These are phyloP conservation scores for Salvia sclarea DNA, from an alignment of 305 asterid genomes.

Conservation along the genomic window DNA sequence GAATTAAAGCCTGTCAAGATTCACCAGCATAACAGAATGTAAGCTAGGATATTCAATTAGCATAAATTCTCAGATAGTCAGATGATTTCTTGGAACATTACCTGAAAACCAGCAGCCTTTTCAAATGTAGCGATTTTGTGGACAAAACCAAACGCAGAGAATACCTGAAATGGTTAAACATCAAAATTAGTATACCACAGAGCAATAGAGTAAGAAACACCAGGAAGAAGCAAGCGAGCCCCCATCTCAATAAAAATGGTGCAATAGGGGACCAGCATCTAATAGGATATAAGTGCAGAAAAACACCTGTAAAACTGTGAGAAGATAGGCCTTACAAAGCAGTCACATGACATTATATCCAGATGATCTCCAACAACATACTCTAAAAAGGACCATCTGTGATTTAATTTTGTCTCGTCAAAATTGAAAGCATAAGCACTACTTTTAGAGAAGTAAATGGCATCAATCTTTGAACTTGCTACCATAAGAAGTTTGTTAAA, in stretches of 20 bases:
- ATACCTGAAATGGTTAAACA: conserved; percentile 52
- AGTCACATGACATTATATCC: conserved; percentile 60
- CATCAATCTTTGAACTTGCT: conserved; percentile 24
- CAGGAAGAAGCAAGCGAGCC: conserved; percentile 9
- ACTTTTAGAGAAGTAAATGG: conserved; percentile 31
- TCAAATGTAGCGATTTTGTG: conserved; percentile 90
- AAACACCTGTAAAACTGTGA: conserved; percentile 54
- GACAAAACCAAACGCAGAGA: conserved; percentile 83
- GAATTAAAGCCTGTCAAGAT: conserved; percentile 69
- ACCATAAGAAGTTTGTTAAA: conserved; percentile 13
- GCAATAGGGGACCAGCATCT: conserved; percentile 34
- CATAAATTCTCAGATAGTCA: conserved; percentile 8
- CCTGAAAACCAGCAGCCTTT: conserved; percentile 93
- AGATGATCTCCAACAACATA: conserved; percentile 63
- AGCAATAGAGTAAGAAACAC: conserved; percentile 12
- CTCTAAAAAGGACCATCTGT: conserved; percentile 62
- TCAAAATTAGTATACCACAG: conserved; percentile 31
- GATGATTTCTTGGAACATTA: conserved; percentile 29
- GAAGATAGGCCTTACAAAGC: conserved; percentile 63
- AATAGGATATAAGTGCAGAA: conserved; percentile 53
- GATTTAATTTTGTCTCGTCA: conserved; percentile 57
- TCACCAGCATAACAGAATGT: conserved; percentile 15
- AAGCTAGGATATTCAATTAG: conserved; percentile 9
- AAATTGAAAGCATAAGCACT: conserved; percentile 40
- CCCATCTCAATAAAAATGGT: conserved; percentile 21